Percentiles rank a stretch among this genome's conserved stretches.
These are phyloP conservation scores for Coemansia sp. DNA, from an alignment of 192 early-diverging fungal genomes.

Conservation along the genomic window DNA sequence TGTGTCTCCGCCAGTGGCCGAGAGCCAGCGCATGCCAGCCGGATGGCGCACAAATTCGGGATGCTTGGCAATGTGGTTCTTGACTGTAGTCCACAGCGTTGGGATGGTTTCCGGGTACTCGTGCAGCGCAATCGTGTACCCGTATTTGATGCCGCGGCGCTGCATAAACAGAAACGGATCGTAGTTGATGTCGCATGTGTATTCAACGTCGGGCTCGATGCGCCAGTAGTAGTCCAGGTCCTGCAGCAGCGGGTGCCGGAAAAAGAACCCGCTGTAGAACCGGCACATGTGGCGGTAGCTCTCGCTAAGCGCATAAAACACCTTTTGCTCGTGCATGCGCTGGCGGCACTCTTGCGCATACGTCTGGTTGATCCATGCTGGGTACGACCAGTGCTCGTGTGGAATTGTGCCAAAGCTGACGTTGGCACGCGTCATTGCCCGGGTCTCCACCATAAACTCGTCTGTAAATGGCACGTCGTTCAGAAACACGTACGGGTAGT, in stretches of 20 bases:
- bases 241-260: slow-evolving; percentile 64
- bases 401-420: slow-evolving; percentile 65
- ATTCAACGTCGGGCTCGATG: slow-evolving; percentile 80
- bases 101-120: slow-evolving; percentile 71
- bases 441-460: slow-evolving; percentile 61
- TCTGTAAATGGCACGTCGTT: slow-evolving; percentile 74
- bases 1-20: slow-evolving; percentile 37
- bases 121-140: slow-evolving; percentile 70
- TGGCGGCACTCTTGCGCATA: slow-evolving; percentile 54
- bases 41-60: slow-evolving; percentile 54
- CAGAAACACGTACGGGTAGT: slow-evolving; percentile 86
- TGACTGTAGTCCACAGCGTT: slow-evolving; percentile 67
- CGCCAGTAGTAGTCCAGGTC: slow-evolving; percentile 87
- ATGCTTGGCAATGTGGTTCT: slow-evolving; percentile 52
- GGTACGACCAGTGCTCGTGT: slow-evolving; percentile 77
- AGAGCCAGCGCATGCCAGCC: slow-evolving; percentile 56
- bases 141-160: slow-evolving; percentile 74
- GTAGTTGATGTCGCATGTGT: slow-evolving; percentile 75
- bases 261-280: slow-evolving; percentile 77
- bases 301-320: slow-evolving; percentile 66
- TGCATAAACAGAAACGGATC: slow-evolving; percentile 83
- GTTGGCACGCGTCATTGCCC: slow-evolving; percentile 57
- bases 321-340: slow-evolving; percentile 54
- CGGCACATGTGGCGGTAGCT: slow-evolving; percentile 79
- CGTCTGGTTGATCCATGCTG: slow-evolving; percentile 71